Conservation (phyloP, 2,329 filamentous ascomycete genomes). For the Cladosporium sp. region DNA sequence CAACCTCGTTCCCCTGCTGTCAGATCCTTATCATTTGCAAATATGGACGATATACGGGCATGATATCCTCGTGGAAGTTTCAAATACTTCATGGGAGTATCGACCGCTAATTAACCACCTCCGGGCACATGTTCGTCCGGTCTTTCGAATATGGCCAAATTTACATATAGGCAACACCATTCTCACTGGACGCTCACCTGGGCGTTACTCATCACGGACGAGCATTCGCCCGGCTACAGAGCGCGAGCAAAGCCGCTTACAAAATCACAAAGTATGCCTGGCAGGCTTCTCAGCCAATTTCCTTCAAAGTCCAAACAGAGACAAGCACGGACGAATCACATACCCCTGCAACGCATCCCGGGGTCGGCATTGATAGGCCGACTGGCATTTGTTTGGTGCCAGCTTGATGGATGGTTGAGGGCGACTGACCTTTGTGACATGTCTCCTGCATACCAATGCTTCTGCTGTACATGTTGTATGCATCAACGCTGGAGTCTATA, state of each 20-base stretch:
- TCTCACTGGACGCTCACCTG: no score
- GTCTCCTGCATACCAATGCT: slow-evolving; percentile 9
- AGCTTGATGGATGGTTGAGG: background rate
- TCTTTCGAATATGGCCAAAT: no score
- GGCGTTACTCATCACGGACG: background rate
- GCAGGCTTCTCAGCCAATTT: background rate
- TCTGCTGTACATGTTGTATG: background rate
- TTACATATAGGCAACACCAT: no score
- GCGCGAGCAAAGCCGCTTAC: background rate
- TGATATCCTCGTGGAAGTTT: no score
- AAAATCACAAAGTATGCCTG: background rate
- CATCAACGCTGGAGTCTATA: background rate
- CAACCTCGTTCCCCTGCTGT: no score
- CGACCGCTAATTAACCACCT: no score
- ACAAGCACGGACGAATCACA: background rate
- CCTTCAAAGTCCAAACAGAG: background rate
- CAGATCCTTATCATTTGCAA: no score
- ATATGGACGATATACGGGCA: no score
- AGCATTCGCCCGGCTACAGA: background rate
- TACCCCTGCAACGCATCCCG: background rate
- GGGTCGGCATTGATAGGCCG: slow-evolving; percentile 5
- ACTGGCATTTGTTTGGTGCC: slow-evolving; percentile 1
- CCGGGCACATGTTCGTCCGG: no score
- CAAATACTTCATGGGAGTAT: no score
- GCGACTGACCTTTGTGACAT: slow-evolving; percentile 8